phyloP scores from a whole-genome alignment of 257 asterid species.

The Prunella vulgaris region DNA sequence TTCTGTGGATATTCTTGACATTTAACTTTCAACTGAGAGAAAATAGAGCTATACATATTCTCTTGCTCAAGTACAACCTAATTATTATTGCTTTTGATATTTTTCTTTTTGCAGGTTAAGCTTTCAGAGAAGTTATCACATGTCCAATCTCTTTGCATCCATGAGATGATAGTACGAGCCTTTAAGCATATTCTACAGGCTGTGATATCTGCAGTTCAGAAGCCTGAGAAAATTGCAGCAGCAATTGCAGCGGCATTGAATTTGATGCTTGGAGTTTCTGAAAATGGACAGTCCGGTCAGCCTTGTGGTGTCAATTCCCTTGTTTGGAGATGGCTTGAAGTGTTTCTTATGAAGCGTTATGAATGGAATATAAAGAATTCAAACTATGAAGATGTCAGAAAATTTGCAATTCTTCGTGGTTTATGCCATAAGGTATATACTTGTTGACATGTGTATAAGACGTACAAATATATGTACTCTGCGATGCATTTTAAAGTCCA shows the following conservation, averaged over 20 bases:
- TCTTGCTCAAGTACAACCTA: slow-evolving; percentile 15
- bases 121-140: slow-evolving; percentile 94
- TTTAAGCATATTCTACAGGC: slow-evolving; percentile 94
- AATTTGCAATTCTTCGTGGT: slow-evolving; percentile 89
- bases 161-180: slow-evolving; percentile 93
- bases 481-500: neutral
- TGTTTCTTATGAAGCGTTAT: slow-evolving; percentile 76
- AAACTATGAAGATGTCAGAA: slow-evolving; percentile 70
- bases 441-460: neutral
- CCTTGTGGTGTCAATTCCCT: slow-evolving; percentile 59
- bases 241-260: slow-evolving; percentile 77
- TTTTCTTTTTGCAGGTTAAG: slow-evolving; percentile 62
- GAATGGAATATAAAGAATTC: slow-evolving; percentile 69
- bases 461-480: neutral
- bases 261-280: slow-evolving; percentile 90
- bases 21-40: neutral
- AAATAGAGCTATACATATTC: slow-evolving; percentile 5
- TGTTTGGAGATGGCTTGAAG: slow-evolving; percentile 89
- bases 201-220: slow-evolving; percentile 65
- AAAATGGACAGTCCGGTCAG: slow-evolving; percentile 39
- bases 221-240: slow-evolving; percentile 65
- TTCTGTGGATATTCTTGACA: neutral
- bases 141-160: slow-evolving; percentile 96
- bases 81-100: slow-evolving; percentile 21
- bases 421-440: slow-evolving; percentile 87